These are phyloP conservation scores for Rhododendron molle DNA, from an alignment of 148 eudicot species.

Conservation along the genomic window DNA sequence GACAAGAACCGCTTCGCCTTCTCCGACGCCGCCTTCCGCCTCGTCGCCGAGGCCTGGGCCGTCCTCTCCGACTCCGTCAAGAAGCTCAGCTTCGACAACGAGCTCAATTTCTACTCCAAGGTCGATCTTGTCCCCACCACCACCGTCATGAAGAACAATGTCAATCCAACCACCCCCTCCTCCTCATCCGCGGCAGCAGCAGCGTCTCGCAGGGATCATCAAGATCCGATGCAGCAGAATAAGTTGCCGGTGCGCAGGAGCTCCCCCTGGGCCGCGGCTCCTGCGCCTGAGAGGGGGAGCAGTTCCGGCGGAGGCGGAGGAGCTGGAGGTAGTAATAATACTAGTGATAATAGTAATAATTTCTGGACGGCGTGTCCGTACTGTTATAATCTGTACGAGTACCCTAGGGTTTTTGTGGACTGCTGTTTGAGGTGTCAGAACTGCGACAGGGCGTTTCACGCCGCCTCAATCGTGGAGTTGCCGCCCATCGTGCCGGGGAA, in stretches of 20 bases:
- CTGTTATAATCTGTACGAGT: slow-evolving; percentile 73
- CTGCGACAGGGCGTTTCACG: slow-evolving; percentile 74
- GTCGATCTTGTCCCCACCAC: slow-evolving; percentile 38
- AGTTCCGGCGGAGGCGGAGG: background rate
- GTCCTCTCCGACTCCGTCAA: slow-evolving; percentile 3
- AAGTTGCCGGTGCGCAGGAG: slow-evolving; percentile 58
- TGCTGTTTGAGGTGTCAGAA: slow-evolving; percentile 72
- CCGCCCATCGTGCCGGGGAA: slow-evolving; percentile 86
- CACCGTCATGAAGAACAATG: background rate
- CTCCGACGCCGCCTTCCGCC: slow-evolving; percentile 8
- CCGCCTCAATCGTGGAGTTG: slow-evolving; percentile 36
- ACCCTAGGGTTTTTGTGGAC: slow-evolving; percentile 45
- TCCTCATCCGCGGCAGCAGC: too few species aligned
- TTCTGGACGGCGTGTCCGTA: slow-evolving; percentile 97
- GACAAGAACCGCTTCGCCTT: slow-evolving; percentile 4
- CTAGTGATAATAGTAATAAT: slow-evolving; percentile 8
- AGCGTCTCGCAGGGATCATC: background rate
- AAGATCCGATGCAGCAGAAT: slow-evolving; percentile 10
- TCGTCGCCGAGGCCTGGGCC: slow-evolving; percentile 13
- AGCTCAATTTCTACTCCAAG: slow-evolving; percentile 33
- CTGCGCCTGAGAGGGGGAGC: slow-evolving; percentile 25
- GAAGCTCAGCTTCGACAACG: slow-evolving; percentile 38
- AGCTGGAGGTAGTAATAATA: background rate
- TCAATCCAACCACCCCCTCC: background rate
- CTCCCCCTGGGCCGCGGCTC: slow-evolving; percentile 12